phyloP scores from a whole-genome alignment of 495 filamentous ascomycete genomes.

The Penicillium flavigenum region DNA sequence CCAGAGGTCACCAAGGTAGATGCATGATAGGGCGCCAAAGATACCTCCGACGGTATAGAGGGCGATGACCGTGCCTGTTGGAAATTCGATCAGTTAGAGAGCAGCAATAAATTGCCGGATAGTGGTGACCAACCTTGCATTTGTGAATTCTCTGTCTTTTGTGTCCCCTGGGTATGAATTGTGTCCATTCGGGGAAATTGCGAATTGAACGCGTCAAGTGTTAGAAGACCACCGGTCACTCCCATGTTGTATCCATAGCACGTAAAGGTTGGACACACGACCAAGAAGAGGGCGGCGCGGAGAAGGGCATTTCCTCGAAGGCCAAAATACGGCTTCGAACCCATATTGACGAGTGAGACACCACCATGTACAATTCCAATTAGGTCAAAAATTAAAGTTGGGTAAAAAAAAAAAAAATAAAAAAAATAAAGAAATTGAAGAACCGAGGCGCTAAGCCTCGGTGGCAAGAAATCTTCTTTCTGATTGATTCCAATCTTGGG shows the following conservation, averaged over 20 bases:
- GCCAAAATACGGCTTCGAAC: slow-evolving; percentile 34
- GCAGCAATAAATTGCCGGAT: background rate
- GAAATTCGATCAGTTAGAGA: background rate
- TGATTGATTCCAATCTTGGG: no score
- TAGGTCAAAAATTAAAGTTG: no score
- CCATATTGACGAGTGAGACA: slow-evolving; percentile 12
- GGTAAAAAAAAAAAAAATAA: no score
- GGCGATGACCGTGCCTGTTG: slow-evolving; percentile 32
- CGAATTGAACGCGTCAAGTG: slow-evolving; percentile 39
- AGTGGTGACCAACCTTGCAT: slow-evolving; percentile 37
- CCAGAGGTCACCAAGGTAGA: slow-evolving; percentile 31
- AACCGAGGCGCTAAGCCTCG: no score
- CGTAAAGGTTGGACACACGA: slow-evolving; percentile 48
- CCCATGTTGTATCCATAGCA: slow-evolving; percentile 56
- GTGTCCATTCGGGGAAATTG: slow-evolving; percentile 57
- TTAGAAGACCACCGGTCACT: slow-evolving; percentile 44
- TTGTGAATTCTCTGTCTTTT: slow-evolving; percentile 35
- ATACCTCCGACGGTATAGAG: slow-evolving; percentile 36
- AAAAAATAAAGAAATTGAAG: no score
- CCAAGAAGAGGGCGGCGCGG: slow-evolving; percentile 36
- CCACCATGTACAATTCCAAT: no score
- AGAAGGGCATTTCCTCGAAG: slow-evolving; percentile 37
- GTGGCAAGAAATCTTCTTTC: no score
- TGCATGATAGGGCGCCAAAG: slow-evolving; percentile 32
- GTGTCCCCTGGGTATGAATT: slow-evolving; percentile 36